Conservation (phyloP, 2,329 filamentous ascomycete species). For the Decorospora gaudefroyi region DNA sequence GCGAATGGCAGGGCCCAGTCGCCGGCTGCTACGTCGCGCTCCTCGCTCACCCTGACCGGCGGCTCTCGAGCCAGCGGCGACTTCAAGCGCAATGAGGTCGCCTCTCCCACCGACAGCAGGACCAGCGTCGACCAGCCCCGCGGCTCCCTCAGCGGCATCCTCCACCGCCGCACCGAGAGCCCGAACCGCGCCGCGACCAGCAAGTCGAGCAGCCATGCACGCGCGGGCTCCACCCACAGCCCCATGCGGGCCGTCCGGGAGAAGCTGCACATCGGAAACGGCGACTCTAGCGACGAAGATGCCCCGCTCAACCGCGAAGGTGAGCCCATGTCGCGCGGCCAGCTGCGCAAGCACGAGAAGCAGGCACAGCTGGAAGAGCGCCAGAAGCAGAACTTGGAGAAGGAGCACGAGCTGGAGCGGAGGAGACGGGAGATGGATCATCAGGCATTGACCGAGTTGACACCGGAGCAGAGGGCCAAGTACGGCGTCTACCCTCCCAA, state of each 20-base stretch:
- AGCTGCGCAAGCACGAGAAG: constrained; percentile 55
- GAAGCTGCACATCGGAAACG: constrained; percentile 46
- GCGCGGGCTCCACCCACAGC: constrained; percentile 40
- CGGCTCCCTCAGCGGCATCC: constrained; percentile 41
- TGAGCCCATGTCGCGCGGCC: constrained; percentile 56
- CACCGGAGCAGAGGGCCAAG: constrained; percentile 61
- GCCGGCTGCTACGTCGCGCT: constrained; percentile 33
- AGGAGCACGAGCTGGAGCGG: constrained; percentile 52
- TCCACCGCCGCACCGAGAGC: constrained; percentile 46
- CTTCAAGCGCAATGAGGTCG: constrained; percentile 37
- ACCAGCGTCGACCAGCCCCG: constrained; percentile 38
- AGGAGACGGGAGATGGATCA: constrained; percentile 55
- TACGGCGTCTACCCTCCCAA: constrained; percentile 64
- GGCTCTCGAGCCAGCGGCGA: constrained; percentile 40
- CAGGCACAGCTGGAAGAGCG: constrained; percentile 53
- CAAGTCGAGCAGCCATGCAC: constrained; percentile 29
- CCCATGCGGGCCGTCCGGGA: constrained; percentile 49
- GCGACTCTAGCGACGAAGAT: constrained; percentile 42
- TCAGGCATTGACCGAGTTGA: constrained; percentile 59
- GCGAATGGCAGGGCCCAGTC: constrained; percentile 34
- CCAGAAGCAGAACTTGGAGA: constrained; percentile 51
- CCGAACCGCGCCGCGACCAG: constrained; percentile 35
- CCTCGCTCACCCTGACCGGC: constrained; percentile 36
- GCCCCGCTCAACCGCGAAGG: constrained; percentile 55
- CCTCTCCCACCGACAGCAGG: constrained; percentile 39